Percentiles rank a stretch among this genome's conserved stretches.
Conservation (phyloP, 345 rosid species). For the Fremontodendron californicum region DNA sequence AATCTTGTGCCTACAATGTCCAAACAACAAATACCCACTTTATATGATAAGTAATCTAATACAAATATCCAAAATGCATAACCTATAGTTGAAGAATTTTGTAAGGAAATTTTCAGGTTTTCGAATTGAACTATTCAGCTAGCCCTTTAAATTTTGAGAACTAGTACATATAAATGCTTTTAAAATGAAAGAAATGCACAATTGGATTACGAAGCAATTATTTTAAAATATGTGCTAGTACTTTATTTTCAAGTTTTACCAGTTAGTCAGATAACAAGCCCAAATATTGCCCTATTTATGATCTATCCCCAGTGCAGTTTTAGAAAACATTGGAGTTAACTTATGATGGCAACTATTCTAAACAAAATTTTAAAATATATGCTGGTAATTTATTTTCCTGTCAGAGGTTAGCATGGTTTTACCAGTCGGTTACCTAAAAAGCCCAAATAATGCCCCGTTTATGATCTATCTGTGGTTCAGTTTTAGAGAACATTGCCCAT, state of each 20-base stretch:
- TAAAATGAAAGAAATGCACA: neutral
- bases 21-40: neutral
- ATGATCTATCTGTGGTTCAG: neutral
- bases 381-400: neutral
- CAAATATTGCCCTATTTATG: neutral
- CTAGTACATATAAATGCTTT: neutral
- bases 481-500: neutral
- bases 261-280: neutral
- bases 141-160: neutral
- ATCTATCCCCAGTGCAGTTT: neutral
- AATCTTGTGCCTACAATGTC: constrained; percentile 60
- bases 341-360: neutral
- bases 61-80: neutral
- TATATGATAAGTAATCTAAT: neutral
- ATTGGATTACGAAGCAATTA: neutral
- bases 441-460: neutral
- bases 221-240: neutral
- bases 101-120: neutral
- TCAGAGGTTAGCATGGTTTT: neutral
- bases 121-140: neutral
- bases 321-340: neutral
- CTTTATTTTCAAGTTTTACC: neutral
- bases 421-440: neutral
- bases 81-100: neutral
- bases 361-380: neutral